Evolutionary conservation across 2,329 filamentous ascomycete genomes (phyloP).

Genomic region (Trichoderma harzianum): DNA sequence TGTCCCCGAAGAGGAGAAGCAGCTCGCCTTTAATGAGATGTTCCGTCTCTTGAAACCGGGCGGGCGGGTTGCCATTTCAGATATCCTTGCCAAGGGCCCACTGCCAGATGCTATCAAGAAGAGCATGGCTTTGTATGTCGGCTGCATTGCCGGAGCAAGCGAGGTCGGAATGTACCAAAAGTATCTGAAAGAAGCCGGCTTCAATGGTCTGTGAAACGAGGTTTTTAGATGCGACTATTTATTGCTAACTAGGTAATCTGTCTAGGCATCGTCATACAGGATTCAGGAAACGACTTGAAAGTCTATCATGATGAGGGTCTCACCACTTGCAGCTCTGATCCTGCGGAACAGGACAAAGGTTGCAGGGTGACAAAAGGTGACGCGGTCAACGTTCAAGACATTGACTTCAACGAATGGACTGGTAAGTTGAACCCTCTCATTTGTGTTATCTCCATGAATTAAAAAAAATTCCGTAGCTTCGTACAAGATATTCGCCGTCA

Average conservation of each 20-base stretch:
- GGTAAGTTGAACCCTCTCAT: background rate
- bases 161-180: constrained; percentile 47
- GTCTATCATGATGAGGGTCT: background rate
- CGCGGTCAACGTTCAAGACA: background rate
- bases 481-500: background rate
- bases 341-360: no score
- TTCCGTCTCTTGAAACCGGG: constrained; percentile 54
- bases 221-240: background rate
- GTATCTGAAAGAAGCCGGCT: constrained; percentile 50
- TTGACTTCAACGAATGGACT: background rate
- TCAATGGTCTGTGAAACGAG: constrained; percentile 27
- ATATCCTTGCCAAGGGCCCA: constrained; percentile 53
- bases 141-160: constrained; percentile 59
- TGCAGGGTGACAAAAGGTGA: background rate
- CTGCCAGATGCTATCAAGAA: constrained; percentile 47
- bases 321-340: background rate
- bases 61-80: constrained; percentile 56
- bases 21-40: constrained; percentile 55
- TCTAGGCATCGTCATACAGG: background rate
- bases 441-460: background rate
- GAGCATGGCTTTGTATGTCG: constrained; percentile 54
- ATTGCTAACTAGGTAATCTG: background rate
- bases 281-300: background rate
- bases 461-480: background rate
- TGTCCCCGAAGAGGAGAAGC: constrained; percentile 51